Conservation (phyloP, 768 basidiomycete genomes). For the Podaxis sp. region DNA sequence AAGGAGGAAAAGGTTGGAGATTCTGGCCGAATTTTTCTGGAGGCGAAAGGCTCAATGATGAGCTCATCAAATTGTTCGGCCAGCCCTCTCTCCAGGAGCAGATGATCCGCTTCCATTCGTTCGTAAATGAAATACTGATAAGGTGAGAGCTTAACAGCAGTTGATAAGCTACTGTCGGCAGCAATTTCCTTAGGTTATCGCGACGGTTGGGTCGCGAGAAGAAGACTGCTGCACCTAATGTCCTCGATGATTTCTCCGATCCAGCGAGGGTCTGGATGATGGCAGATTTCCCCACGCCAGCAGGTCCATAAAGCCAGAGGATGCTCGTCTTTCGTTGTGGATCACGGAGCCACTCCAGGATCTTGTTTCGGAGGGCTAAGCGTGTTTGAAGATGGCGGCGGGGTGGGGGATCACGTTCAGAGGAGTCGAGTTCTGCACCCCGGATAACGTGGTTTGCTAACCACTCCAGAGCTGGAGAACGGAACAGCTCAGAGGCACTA, state of each 20-base stretch:
- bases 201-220: background rate
- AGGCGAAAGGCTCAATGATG: too few relatives aligned
- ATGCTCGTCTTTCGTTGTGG: background rate
- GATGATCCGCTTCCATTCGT: conserved; percentile 11
- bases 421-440: background rate
- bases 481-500: too few relatives aligned
- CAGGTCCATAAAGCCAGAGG: conserved; percentile 7
- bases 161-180: conserved; percentile 17
- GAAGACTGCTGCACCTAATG: background rate
- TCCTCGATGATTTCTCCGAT: background rate
- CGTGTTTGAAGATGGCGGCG: background rate
- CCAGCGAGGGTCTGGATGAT: conserved; percentile 1
- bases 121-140: too few relatives aligned
- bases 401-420: background rate
- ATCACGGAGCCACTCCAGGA: background rate
- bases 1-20: too few relatives aligned
- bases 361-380: background rate
- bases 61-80: background rate
- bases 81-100: conserved; percentile 15
- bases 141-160: too few relatives aligned
- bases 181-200: background rate
- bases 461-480: too few relatives aligned
- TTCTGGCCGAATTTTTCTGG: too few relatives aligned
- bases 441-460: background rate
- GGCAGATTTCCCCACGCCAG: conserved; percentile 7